Conservation (phyloP, 1,284 basidiomycete species). For the Microbotryum saponariae region DNA sequence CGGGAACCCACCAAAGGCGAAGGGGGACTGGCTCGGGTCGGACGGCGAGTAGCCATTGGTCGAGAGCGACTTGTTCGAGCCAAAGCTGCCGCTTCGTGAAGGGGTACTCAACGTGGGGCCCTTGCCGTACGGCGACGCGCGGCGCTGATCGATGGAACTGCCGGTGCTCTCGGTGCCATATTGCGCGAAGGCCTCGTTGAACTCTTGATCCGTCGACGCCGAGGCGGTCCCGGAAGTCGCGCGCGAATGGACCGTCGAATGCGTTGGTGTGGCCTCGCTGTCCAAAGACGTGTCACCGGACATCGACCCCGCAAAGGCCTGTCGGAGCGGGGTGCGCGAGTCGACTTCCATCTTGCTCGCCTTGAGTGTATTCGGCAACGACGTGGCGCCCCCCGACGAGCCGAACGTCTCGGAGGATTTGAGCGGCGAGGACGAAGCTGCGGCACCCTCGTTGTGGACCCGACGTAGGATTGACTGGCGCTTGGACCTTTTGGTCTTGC, state of each 20-base stretch:
- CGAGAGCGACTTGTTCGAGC: constrained; percentile 6
- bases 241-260: constrained; percentile 24
- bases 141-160: background rate
- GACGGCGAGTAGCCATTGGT: constrained; percentile 11
- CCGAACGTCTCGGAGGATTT: background rate
- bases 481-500: too few species aligned
- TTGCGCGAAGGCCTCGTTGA: background rate
- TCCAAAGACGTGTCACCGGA: constrained; percentile 23
- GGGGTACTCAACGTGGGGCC: background rate
- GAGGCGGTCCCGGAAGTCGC: constrained; percentile 3
- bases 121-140: background rate
- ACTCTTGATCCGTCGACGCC: background rate
- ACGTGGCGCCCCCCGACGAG: constrained; percentile 9
- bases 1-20: constrained; percentile 1
- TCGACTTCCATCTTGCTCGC: constrained; percentile 12
- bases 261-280: constrained; percentile 29
- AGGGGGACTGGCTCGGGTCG: background rate
- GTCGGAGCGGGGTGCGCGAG: background rate
- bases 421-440: background rate
- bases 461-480: background rate
- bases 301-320: background rate
- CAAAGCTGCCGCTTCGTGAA: background rate
- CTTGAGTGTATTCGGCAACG: background rate
- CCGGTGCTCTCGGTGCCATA: background rate
- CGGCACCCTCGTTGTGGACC: background rate